phyloP scores from a whole-genome alignment of 768 basidiomycete species.

The Leccinum aurantiacum region DNA sequence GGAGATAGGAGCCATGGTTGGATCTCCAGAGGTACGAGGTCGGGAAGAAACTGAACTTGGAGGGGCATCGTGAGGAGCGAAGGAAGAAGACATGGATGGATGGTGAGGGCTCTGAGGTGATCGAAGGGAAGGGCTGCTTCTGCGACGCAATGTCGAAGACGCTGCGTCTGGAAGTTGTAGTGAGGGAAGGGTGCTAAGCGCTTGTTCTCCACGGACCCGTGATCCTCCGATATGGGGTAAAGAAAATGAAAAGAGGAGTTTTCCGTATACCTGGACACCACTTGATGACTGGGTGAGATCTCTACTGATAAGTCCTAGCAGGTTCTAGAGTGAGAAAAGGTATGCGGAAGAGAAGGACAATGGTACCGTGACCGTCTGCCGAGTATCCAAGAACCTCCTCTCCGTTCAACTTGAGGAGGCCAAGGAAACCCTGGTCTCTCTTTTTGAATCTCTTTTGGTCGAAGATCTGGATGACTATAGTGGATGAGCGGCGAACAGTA shows the following conservation, averaged over 20 bases:
- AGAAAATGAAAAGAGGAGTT: constrained; percentile 67
- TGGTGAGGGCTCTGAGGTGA: constrained; percentile 18
- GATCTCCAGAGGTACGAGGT: constrained; percentile 21
- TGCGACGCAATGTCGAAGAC: constrained; percentile 16
- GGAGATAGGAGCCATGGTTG: constrained; percentile 8
- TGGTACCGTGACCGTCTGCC: constrained; percentile 44
- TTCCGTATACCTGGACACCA: constrained; percentile 67
- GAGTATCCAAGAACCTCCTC: constrained; percentile 54
- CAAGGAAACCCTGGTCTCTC: constrained; percentile 79
- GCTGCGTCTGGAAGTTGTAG: constrained; percentile 17
- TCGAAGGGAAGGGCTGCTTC: constrained; percentile 27
- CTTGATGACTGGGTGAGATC: constrained; percentile 44
- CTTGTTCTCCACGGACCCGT: constrained; percentile 19
- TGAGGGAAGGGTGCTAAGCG: constrained; percentile 15
- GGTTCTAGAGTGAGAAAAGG: constrained; percentile 2
- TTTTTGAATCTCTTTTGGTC: constrained; percentile 88
- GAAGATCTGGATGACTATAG: constrained; percentile 83
- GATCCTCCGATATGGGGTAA: constrained; percentile 34
- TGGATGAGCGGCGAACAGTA: constrained; percentile 69
- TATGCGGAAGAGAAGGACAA: background rate
- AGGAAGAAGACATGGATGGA: constrained; percentile 24
- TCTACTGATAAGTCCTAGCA: constrained; percentile 64
- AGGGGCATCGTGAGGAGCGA: constrained; percentile 13
- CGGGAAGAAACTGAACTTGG: constrained; percentile 11
- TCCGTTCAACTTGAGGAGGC: constrained; percentile 55